Percentiles rank a stretch among this genome's conserved stretches.
Evolutionary conservation across 31 red algal genomes (phyloP).

Genomic region (Pterothamnion heteromorphum): DNA sequence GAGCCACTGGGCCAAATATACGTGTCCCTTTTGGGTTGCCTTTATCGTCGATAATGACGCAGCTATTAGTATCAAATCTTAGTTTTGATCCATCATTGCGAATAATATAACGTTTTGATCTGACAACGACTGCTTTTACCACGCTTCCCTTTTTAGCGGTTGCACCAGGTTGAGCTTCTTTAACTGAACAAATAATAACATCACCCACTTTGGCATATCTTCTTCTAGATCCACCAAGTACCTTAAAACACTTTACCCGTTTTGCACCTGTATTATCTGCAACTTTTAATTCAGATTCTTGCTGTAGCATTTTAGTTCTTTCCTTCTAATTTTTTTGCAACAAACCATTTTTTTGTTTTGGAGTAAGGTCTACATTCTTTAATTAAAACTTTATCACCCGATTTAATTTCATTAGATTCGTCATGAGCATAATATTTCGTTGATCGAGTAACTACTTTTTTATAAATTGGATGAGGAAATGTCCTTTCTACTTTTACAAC

Average conservation of each 20-base stretch:
- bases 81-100: neutral
- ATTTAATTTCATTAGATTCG: neutral
- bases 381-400: neutral
- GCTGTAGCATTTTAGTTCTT: neutral
- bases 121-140: conserved; percentile 4
- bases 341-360: neutral
- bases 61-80: conserved; percentile 8
- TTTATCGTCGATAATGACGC: neutral
- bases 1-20: conserved; percentile 30
- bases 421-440: neutral
- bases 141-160: neutral
- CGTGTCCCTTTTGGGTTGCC: conserved; percentile 2
- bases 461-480: neutral
- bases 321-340: neutral
- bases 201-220: neutral
- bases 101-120: neutral
- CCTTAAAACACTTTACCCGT: neutral
- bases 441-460: neutral
- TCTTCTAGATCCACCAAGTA: conserved; percentile 3
- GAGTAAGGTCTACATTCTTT: neutral
- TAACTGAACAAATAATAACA: neutral
- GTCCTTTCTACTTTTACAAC: neutral
- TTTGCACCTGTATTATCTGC: neutral
- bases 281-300: neutral
- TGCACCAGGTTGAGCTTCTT: neutral